phyloP scores from a whole-genome alignment of 2,329 filamentous ascomycete species.

The Blastomyces emzantsi region DNA sequence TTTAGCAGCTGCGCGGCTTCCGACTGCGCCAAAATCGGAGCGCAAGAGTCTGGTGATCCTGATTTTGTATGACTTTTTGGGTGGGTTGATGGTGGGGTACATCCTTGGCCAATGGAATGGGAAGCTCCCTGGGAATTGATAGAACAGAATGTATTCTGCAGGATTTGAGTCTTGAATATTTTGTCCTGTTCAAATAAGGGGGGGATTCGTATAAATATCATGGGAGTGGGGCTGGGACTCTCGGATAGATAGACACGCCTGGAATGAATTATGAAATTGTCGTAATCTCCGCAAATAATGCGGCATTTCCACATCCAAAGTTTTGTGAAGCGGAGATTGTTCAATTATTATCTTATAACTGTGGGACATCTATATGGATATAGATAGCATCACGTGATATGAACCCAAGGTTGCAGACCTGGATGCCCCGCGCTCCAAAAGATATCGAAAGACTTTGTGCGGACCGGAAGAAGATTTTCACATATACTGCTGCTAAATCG shows the following conservation, averaged over 20 bases:
- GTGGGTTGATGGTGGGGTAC: conserved; percentile 3
- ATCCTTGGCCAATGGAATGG: conserved; percentile 2
- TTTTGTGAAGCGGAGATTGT: not conserved
- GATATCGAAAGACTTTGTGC: not conserved
- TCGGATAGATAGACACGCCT: not conserved
- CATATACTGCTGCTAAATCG: not conserved
- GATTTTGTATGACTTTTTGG: conserved; percentile 4
- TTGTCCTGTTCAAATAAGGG: not conserved
- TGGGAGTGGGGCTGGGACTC: not conserved
- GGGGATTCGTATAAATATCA: not conserved
- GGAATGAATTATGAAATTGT: not conserved
- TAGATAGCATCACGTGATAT: not conserved
- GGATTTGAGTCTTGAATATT: not conserved
- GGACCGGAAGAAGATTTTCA: not conserved
- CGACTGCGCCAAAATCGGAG: not conserved
- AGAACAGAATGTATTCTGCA: not conserved
- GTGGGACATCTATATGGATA: not conserved
- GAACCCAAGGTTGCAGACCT: too few relatives aligned
- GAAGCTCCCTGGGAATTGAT: conserved; percentile 4
- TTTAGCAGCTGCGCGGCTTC: not conserved
- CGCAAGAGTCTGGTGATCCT: not conserved
- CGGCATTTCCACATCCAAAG: not conserved
- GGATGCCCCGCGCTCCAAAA: not conserved
- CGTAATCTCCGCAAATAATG: not conserved
- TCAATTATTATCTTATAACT: not conserved